Percentiles rank a stretch among this genome's conserved stretches.
Conservation (phyloP, 495 filamentous ascomycete species). For the Penicillium odoratum region DNA sequence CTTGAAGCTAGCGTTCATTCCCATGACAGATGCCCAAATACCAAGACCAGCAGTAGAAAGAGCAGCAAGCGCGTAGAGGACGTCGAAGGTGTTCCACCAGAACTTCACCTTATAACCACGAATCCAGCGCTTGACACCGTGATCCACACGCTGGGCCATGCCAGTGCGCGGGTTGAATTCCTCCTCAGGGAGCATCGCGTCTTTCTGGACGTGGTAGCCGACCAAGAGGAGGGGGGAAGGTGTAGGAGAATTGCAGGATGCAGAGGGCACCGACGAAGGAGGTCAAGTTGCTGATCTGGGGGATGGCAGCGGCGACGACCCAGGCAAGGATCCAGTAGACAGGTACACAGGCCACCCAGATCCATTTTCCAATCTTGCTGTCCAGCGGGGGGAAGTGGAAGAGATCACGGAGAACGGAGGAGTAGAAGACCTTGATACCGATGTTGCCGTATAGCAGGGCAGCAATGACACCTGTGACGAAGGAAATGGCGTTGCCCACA, state of each 20-base stretch:
- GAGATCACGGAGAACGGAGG: constrained; percentile 54
- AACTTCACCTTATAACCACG: constrained; percentile 39
- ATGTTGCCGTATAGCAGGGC: constrained; percentile 59
- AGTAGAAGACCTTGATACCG: constrained; percentile 62
- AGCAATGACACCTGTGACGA: constrained; percentile 55
- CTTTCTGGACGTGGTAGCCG: constrained; percentile 43
- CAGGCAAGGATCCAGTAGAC: constrained; percentile 55
- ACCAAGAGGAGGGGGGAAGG: constrained; percentile 49
- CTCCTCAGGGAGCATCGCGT: constrained; percentile 44
- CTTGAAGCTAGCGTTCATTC: constrained; percentile 26
- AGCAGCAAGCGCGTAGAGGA: constrained; percentile 33
- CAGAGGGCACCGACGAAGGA: constrained; percentile 46
- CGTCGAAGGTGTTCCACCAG: constrained; percentile 35
- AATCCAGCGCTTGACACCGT: constrained; percentile 41
- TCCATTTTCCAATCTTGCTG: constrained; percentile 44
- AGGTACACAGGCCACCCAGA: constrained; percentile 52
- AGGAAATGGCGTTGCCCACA: constrained; percentile 52
- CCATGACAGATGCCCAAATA: constrained; percentile 31
- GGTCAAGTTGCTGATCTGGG: constrained; percentile 43
- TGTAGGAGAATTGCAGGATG: constrained; percentile 51
- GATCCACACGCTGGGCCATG: constrained; percentile 32
- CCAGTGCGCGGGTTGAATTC: constrained; percentile 46
- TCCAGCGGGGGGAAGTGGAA: constrained; percentile 51
- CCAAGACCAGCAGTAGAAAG: constrained; percentile 28
- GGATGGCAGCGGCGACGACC: constrained; percentile 48